Base-by-base conservation (phyloP, 768 basidiomycete genomes). In the Mycena chlorophos region DNA sequence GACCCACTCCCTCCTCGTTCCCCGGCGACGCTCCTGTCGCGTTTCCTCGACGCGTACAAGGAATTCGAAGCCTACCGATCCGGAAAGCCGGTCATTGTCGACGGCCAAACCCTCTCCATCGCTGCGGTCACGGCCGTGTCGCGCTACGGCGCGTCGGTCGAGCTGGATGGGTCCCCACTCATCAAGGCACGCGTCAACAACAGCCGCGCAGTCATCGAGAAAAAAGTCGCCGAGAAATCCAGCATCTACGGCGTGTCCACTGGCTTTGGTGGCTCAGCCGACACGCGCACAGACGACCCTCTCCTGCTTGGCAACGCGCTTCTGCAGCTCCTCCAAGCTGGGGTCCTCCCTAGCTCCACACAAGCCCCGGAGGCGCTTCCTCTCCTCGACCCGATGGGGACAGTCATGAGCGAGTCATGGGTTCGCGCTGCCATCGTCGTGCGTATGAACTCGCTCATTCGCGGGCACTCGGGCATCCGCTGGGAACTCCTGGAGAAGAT, bases 211-310 rank as follows among this genome's bases (percentile, higher is more conserved):
- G 79, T 86, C 55, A 83, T 93, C 40, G 73, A 79, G 20, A 77
- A 78, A 63, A 91, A 91, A 69, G 78, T 93, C 34, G 78, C 80
- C 20, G 74, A 77, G 3, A 84, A 85, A 10, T 78, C 82, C 49
- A 89, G 87, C 60, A 79, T 94, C 19, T 94, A 94, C 62, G 92
- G 92, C 22, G 87, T 94, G 38, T 88, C 88, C 2, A 83, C 80
- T 30, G 92, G 92, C 43, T 94, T 91, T 64, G 92, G 91, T 37
- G 91, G 91, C n/a, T 88, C 86, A 63, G 91, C 91, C 12, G 88
- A 92, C 68, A 93, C 91, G 1, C 83, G 91, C 20, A 94, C 91
- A 0, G 80, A 86, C 60, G 75, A 89, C 50, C 84, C 89, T 20
- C 67, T 88, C 56, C 73, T 85, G 10, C 84, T 94, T 25, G 91